A percentile compares a stretch with the other conserved stretches of the same genome.
Conservation (phyloP, 202 grass and related monocot species). For the Miscanthus sacchariflorus region DNA sequence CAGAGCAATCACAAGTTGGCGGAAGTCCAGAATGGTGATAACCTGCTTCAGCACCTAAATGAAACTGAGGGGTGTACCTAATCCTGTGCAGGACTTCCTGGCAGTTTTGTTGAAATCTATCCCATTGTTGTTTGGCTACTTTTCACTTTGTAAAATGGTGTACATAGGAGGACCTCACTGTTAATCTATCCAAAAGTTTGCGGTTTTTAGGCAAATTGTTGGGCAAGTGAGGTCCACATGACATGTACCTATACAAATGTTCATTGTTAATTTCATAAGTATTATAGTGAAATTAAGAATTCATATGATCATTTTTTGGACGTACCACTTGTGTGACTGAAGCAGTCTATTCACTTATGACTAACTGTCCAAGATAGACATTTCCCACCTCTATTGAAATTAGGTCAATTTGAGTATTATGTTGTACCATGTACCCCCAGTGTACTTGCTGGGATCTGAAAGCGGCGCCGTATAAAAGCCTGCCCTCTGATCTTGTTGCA, state of each 20-base stretch:
- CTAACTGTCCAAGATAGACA: slow-evolving; percentile 3
- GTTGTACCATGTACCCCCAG: not conserved
- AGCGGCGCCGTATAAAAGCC: not conserved
- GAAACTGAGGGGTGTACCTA: slow-evolving; percentile 43
- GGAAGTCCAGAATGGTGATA: slow-evolving; percentile 49
- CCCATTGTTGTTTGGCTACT: slow-evolving; percentile 40
- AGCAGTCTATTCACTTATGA: slow-evolving; percentile 27
- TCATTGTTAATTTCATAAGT: slow-evolving; percentile 81
- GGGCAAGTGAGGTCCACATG: slow-evolving; percentile 55
- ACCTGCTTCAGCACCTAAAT: slow-evolving; percentile 46
- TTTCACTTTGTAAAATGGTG: slow-evolving; percentile 55
- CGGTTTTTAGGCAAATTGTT: slow-evolving; percentile 78
- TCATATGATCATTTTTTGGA: slow-evolving; percentile 28
- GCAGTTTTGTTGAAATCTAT: slow-evolving; percentile 45
- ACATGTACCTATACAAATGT: slow-evolving; percentile 65
- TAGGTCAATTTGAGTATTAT: slow-evolving; percentile 16
- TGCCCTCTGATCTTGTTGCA: slow-evolving; percentile 25
- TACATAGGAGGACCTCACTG: slow-evolving; percentile 66
- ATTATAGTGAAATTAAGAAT: slow-evolving; percentile 86
- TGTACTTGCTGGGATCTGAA: slow-evolving; percentile 2
- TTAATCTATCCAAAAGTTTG: slow-evolving; percentile 67
- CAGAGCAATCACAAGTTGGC: slow-evolving; percentile 54
- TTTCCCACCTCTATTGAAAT: slow-evolving; percentile 18
- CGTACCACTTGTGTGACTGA: not conserved
- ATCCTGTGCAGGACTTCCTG: slow-evolving; percentile 49